Evolutionary conservation across 2,329 filamentous ascomycete species (phyloP).

Genomic region (Didymella pinodella): DNA sequence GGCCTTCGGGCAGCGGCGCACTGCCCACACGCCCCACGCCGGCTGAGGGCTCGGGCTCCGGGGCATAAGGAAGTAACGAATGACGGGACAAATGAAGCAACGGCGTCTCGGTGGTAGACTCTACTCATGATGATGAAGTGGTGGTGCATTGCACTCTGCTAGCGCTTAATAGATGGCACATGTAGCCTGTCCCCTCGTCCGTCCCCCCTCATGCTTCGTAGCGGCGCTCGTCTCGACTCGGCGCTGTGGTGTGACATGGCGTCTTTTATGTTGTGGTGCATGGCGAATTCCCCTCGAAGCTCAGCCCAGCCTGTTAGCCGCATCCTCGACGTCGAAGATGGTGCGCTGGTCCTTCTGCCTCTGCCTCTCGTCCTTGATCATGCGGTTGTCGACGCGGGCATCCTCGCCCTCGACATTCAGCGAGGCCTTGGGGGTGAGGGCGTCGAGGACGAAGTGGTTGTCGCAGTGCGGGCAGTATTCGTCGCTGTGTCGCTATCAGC

Average conservation of each 20-base stretch:
- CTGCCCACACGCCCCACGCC: conserved; percentile 72
- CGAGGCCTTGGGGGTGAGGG: conserved; percentile 80
- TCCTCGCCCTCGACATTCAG: conserved; percentile 93
- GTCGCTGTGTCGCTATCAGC: conserved; percentile 63
- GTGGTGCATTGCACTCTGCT: conserved; percentile 37
- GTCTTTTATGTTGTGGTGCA: conserved; percentile 2
- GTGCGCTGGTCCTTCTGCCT: conserved; percentile 66
- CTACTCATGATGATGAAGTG: conserved; percentile 34
- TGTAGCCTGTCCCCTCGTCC: conserved; percentile 26
- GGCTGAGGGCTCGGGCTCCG: conserved; percentile 49
- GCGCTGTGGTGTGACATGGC: background rate
- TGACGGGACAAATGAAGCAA: conserved; percentile 41
- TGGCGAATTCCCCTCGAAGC: background rate
- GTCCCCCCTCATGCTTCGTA: background rate
- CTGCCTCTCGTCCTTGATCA: conserved; percentile 90
- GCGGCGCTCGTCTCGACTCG: background rate
- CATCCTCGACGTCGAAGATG: conserved; percentile 79
- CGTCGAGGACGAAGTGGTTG: conserved; percentile 96
- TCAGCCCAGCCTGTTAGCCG: conserved; percentile 79
- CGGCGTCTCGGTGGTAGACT: conserved; percentile 42
- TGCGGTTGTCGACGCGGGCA: conserved; percentile 77
- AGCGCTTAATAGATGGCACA: conserved; percentile 39
- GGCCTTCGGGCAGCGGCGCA: conserved; percentile 71
- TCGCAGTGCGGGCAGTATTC: conserved; percentile 99
- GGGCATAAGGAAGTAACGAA: conserved; percentile 34